Evolutionary conservation across 345 rosid genomes (phyloP).

Genomic region (Boechera divaricarpa): DNA sequence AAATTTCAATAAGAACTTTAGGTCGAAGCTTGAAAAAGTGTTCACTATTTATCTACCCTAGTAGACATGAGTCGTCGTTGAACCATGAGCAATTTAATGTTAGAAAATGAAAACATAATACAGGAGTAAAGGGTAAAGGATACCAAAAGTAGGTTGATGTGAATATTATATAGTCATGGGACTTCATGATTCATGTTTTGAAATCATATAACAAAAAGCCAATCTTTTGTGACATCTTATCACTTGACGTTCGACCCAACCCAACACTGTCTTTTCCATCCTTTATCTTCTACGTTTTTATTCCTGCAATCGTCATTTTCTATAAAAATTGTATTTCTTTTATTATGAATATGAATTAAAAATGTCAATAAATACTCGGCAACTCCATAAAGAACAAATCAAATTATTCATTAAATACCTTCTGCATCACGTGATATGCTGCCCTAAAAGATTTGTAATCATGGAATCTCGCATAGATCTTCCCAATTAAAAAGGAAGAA

Average conservation of each 20-base stretch:
- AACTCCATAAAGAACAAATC: conserved; percentile 26
- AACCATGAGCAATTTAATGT: background rate
- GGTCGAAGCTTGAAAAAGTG: background rate
- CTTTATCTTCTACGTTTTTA: conserved; percentile 17
- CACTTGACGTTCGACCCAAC: conserved; percentile 47
- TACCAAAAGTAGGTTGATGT: conserved; percentile 25
- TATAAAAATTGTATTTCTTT: background rate
- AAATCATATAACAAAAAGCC: conserved; percentile 40
- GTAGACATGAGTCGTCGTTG: background rate
- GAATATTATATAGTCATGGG: conserved; percentile 38
- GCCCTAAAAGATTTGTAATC: conserved; percentile 36
- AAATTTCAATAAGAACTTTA: background rate
- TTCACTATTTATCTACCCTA: background rate
- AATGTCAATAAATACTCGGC: conserved; percentile 28
- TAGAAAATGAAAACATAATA: conserved; percentile 12
- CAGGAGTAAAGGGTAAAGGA: background rate
- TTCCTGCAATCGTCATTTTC: conserved; percentile 4
- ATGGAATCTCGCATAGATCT: conserved; percentile 26
- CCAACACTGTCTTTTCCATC: conserved; percentile 42
- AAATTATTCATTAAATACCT: conserved; percentile 16
- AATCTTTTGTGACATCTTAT: conserved; percentile 43
- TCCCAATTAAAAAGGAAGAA: background rate
- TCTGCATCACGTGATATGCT: conserved; percentile 38
- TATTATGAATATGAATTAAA: background rate
- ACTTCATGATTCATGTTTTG: conserved; percentile 45